phyloP scores from a whole-genome alignment of 805 yeast species.

The Candida chauliodis region DNA sequence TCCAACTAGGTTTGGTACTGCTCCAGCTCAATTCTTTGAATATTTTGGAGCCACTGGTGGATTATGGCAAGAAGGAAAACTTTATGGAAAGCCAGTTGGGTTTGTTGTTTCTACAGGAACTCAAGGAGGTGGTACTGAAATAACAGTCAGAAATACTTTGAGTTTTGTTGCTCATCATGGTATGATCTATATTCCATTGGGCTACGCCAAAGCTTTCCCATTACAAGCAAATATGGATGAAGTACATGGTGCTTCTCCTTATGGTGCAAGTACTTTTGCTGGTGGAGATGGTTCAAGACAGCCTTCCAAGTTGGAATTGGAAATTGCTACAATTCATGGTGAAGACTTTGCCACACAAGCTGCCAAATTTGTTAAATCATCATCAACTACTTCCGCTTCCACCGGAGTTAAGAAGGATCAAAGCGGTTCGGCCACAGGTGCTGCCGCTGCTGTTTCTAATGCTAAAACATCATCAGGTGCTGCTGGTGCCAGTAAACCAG shows the following conservation, averaged over 20 bases:
- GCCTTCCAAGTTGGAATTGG: slow-evolving; percentile 60
- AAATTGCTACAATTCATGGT: slow-evolving; percentile 69
- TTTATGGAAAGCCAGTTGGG: slow-evolving; percentile 72
- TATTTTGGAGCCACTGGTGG: slow-evolving; percentile 80
- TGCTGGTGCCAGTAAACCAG: background rate
- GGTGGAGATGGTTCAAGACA: slow-evolving; percentile 73
- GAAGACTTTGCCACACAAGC: slow-evolving; percentile 38
- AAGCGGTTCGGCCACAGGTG: background rate
- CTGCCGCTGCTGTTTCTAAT: slow-evolving; percentile 2
- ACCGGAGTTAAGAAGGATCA: background rate
- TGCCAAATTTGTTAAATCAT: slow-evolving; percentile 15
- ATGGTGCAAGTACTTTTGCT: slow-evolving; percentile 85
- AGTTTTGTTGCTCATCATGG: slow-evolving; percentile 73
- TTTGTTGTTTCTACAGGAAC: slow-evolving; percentile 68
- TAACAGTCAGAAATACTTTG: slow-evolving; percentile 56
- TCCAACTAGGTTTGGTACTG: slow-evolving; percentile 75
- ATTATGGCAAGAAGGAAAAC: slow-evolving; percentile 68
- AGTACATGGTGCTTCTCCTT: slow-evolving; percentile 78
- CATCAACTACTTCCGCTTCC: background rate
- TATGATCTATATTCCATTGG: slow-evolving; percentile 71
- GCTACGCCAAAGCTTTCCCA: slow-evolving; percentile 58
- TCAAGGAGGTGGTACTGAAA: slow-evolving; percentile 78
- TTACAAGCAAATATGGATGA: slow-evolving; percentile 56
- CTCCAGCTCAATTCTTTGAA: slow-evolving; percentile 72
- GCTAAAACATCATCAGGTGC: background rate